Base-by-base conservation (phyloP, 2,329 filamentous ascomycete genomes). In the Fusarium bactridioides region DNA sequence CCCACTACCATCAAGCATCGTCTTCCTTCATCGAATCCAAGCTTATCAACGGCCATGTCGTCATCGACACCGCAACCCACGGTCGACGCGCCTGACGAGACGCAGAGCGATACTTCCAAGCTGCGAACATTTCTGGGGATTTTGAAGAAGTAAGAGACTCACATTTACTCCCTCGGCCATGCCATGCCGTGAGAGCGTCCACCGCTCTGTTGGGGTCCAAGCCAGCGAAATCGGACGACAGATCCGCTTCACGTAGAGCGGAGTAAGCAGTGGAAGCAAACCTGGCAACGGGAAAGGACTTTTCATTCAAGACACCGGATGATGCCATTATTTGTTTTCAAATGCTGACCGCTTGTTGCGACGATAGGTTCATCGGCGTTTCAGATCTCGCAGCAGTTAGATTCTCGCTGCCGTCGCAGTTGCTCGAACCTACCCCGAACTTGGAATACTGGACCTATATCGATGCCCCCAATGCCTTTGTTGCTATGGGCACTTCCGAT, bases 391-490 rank as follows among this genome's bases (percentile, higher is more conserved):
- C 96, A 64, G 90, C 94, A 63, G 95, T 98, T 70, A 93, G 96
- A 76, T 99, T 99, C 85, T 98, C 95, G 21, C 88, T 99, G 56
- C 96, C 96, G 27, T 94, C 96, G 56, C 95, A 98, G 83, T 90
- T 99, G 47, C 89, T 99, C 78, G 96, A 99, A 82, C 96, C 96
- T 40, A 97, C 94, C 8, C 96, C 96, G 58, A 99, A 99, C 82
- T 86, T 99, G 80, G 96, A 99, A 85, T 99, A 98, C 84, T 99
- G 96, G 96, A 97, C 97, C 79, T 99, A 99, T 79, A 87, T 99
- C 80, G 96, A 99, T 83, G 90, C 94, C 76, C 95, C 95, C 27
- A 97, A 97, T 82, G 94, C 95, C 53, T 98, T 99, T 73, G 84
- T 90, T 73, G 89, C 88, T 50, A 92, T 92, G 77, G 96, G 95